Base-by-base conservation (phyloP, 305 asterid species). In the Fraxinus dipetala region DNA sequence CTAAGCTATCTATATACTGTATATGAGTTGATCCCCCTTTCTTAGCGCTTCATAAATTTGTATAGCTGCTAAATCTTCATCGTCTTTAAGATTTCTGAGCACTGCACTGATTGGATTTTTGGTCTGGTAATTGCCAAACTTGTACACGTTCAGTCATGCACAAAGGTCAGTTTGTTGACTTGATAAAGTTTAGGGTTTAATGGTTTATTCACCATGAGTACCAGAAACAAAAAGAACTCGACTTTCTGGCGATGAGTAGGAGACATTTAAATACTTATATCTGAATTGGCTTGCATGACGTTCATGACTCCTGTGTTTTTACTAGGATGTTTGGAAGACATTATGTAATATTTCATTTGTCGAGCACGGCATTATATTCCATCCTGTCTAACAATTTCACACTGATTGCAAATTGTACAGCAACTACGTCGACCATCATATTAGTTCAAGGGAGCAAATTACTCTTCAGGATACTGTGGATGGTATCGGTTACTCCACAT, bases 401-500 rank as follows among this genome's bases (percentile, higher is more conserved):
- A 32, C 40, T 34, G 43, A 56, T 72, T 87, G 81, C 72, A 65
- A 79, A 86, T 18, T 86, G 80, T 90, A 92, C 98, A 96, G 99
- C 79, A 92, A 96, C 87, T 92, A 85, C 85, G 93, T 92, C 22
- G 98, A 95, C 87, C 97, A 95, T 90, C 99, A 95, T 86, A 88
- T 95, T 82, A 95, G 99, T 91, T 93, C 98, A 84, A 93, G 94
- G 91, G 99, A 96, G 82, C 99, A 96, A 90, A 96, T 96, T 76
- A 96, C 99, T 35, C 97, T 96, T 77, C 99, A 95, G 86, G 99
- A 96, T 91, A 87, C 91, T 85, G 80, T 93, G 97, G 98, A 91
- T 85, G 95, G 97, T 1, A 97, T 90, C 77, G 83, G 91, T 87
- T 93, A 91, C 88, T 93, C 99, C 63, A 90, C 98, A 11, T 91